Evolutionary conservation across 352 stramenopile genomes (phyloP).

Genomic region (Lagenidium sp.): DNA sequence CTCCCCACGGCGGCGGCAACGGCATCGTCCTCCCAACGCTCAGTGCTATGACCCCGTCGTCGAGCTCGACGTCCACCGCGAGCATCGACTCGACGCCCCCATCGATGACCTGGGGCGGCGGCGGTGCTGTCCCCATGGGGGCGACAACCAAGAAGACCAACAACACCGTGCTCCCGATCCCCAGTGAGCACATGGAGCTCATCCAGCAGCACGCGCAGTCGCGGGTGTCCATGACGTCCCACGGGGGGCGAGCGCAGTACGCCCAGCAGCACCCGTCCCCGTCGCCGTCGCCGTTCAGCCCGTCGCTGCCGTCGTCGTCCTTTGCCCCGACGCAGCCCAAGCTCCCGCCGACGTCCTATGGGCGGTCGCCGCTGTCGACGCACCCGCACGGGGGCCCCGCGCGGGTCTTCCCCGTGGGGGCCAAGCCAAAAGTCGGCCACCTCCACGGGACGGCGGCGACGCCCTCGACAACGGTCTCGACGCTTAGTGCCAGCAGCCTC

Average conservation of each 20-base stretch:
- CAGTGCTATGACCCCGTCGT: slow-evolving; percentile 17
- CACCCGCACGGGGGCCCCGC: neutral
- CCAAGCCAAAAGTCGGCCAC: slow-evolving; percentile 4
- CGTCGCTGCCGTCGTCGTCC: too few species aligned
- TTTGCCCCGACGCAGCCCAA: slow-evolving; percentile 24
- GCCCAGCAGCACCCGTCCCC: neutral
- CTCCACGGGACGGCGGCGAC: slow-evolving; percentile 4
- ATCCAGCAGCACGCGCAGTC: slow-evolving; percentile 20
- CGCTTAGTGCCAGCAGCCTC: slow-evolving; percentile 10
- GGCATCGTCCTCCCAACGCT: slow-evolving; percentile 13
- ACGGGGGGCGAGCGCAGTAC: slow-evolving; percentile 21
- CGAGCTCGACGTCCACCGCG: slow-evolving; percentile 16
- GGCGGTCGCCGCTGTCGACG: slow-evolving; percentile 28
- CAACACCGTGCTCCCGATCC: slow-evolving; percentile 8
- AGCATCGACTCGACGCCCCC: slow-evolving; percentile 10
- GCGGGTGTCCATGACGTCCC: slow-evolving; percentile 41
- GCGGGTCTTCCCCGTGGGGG: slow-evolving; percentile 1
- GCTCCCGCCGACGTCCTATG: slow-evolving; percentile 41
- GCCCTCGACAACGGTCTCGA: slow-evolving; percentile 1
- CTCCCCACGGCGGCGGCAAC: neutral
- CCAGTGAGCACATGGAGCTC: slow-evolving; percentile 28
- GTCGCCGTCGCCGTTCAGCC: slow-evolving; percentile 14
- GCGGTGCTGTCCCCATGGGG: too few species aligned
- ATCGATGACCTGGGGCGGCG: neutral
- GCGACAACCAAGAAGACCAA: slow-evolving; percentile 1